Base-by-base conservation (phyloP, 179 eudicot genomes). In the Spinacia oleracea region DNA sequence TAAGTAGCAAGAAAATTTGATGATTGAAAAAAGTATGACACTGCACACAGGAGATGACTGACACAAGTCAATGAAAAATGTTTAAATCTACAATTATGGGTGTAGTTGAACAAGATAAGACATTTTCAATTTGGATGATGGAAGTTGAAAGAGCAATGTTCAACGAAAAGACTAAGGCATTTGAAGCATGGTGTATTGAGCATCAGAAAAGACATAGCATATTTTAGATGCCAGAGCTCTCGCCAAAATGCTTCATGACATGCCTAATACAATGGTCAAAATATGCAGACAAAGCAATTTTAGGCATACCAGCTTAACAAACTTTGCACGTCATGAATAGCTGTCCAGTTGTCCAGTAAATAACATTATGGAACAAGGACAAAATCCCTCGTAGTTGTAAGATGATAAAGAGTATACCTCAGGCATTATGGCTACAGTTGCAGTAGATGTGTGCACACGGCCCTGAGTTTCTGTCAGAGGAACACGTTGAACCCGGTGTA, bases 401-500 rank as follows among this genome's bases (percentile, higher is more conserved):
- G 58, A 76, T 72, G 56, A 78, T 64, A 59, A 20, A 58, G 62
- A 77, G 70, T 68, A 11, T 83, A 94, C 99, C 98, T 94, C 99
- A 60, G 99, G 99, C 99, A 96, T 96, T 85, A 96, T 91, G 66
- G 99, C 99, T 73, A 94, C 94, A 58, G 99, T 94, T 60, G 99
- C 97, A 67, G 99, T 96, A 75, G 99, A 96, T 60, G 99, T 96
- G 84, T 96, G 99, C 72, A 96, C 94, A 81, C 99, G 97, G 46
- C 99, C 99, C 83, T 96, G 99, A 70, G 98, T 75, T 91, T 96
- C 99, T 82, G 99, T 96, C 75, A 84, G 89, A 80, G 99, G 99
- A 80, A 96, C 99, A 75, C 99, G 94, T 72, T 96, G 99, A 86
- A 96, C 99, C 35, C 99, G 94, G 83, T 96, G 99, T 70, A 96